Base-by-base conservation (phyloP, 163 green algal species). In the Scenedesmus sp. region DNA sequence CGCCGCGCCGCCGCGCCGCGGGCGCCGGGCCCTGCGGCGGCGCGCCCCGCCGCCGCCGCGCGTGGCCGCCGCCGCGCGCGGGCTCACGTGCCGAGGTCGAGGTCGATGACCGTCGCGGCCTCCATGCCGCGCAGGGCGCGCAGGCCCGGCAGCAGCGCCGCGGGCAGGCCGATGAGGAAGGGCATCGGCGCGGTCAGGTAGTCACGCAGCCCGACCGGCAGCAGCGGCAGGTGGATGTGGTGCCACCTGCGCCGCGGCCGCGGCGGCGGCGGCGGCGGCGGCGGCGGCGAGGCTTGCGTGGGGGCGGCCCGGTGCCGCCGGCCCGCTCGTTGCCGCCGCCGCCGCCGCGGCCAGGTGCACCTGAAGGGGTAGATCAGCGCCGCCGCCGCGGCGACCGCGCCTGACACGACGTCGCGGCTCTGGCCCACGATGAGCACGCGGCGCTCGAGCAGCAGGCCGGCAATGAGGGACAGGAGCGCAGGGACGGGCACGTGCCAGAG, bases 181-280 rank as follows among this genome's bases (percentile, higher is more conserved):
- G 93, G 93, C 88, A 96, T 94, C 15, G 93, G 92, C 5, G 93
- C 93, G 0, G 83, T 78, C 63, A 97, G 83, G 83, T 95, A 95
- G 76, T 97, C 91, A 71, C 87, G 89, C 33, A 96, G 80, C 14
- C 75, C 60, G 45, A 84, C 69, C 3, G 93, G 93, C 60, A 97
- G 85, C 34, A 97, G 70, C 22, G 93, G 93, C 65, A 97, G 86
- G 77, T 90, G 95, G 79, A 96, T 94, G 77, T 95, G 90, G 64
- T 95, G 91, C 90, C 90, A 95, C 64, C 85, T 85, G 76, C 31
- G 60, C n/a, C n/a, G 13, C 45, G 45, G 13, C 45, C n/a, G n/a
- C n/a, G n/a, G n/a, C n/a, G n/a, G n/a, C n/a, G n/a, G n/a, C n/a
- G n/a, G n/a, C n/a, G n/a, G n/a, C n/a, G n/a, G n/a, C n/a, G n/a